Base-by-base conservation (phyloP, 75 land plant genomes). In the Picea sitchensis region DNA sequence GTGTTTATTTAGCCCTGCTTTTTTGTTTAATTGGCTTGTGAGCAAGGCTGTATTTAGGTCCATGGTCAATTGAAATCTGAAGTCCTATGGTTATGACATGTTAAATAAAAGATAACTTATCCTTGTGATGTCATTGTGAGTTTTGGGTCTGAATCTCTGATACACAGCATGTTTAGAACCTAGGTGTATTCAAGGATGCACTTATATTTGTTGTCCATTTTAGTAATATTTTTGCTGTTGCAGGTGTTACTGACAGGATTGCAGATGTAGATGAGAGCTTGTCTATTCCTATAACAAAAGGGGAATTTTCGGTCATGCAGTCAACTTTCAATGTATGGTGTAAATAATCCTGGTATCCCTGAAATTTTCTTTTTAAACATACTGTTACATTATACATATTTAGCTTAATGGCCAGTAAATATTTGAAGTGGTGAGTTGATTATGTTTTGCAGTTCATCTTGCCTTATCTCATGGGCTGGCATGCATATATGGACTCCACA, bases 381-480 rank as follows among this genome's bases (percentile, higher is more conserved):
- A n/a, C n/a, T n/a, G n/a, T n/a, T n/a, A 3, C 73, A 44, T n/a
- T 9, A 11, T 71, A 20, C n/a, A 67, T 15, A 20, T 60, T 60
- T 1, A 20, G 23, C n/a, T 17, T 71, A 20, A 44, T 71, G 54
- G n/a, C 51, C 17, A 13, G 73, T 0, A 71, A 18, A 71, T 41
- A 71, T 71, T 44, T 2, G 18, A 71, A 71, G 44, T 44, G 12
- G 54, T 44, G 54, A 71, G 11, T 41, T 71, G 73, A 71, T 71
- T 9, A 12, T 44, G 36, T 71, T 30, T 32, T 82, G 83, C 90
- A 92, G 94, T 92, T 73, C 69, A 85, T 92, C 18, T 32, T 92
- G 73, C 94, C 94, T 11, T 85, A 90, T 72, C 82, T 92, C 34
- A 9, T 92, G 65, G 92, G 94, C 63, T 92, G 94, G 92, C 86